Evolutionary conservation across 257 asterid species (phyloP), one percentile per base, ranked within the genome.

Genomic region (Forsythia suspensa): DNA sequence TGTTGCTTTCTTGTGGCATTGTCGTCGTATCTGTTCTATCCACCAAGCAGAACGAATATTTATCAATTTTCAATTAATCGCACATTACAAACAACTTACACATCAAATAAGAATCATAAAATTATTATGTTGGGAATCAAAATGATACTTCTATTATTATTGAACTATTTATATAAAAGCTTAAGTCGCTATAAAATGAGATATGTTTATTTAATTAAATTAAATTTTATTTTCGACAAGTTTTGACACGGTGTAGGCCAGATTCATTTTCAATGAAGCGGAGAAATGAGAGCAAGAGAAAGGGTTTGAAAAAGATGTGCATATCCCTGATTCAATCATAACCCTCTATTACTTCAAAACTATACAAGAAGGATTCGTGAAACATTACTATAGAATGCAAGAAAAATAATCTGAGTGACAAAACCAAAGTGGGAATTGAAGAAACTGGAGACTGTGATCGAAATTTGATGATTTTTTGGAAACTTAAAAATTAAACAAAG

Each of bases 1-100:
- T 70, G 70, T 69, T 41, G 78, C 69, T 85, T 81, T 90, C 97
- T 74, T 91, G 95, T 21, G 97, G 95, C 97, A 92, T 91, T 82
- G 75, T 83, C 46, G 59, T 24, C 2, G 34, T 29, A 29, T 29
- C 34, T 71, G 9, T 44, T n/a, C 29, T n/a, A 20, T 55, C 1
- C n/a, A n/a, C 29, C 65, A 6, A 5, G 29, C n/a, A 13, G n/a
- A 48, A 48, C 7, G 21, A 55, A 29, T 29, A 29, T 29, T n/a
- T n/a, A 11, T 41, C 51, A 18, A 43, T 34, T 29, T 29, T 29
- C 34, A 24, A 24, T 46, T 6, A 13, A 43, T 8, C 13, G n/a
- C 59, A 37, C 20, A 57, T 68, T 41, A 29, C 7, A 51, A 70
- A 73, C 57, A 42, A 29, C 1, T 29, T 29, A 29, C 52, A 74